A percentile compares a stretch with the other conserved stretches of the same genome.
phyloP scores from a whole-genome alignment of 2,329 filamentous ascomycete genomes.

The Penicillium sp. region DNA sequence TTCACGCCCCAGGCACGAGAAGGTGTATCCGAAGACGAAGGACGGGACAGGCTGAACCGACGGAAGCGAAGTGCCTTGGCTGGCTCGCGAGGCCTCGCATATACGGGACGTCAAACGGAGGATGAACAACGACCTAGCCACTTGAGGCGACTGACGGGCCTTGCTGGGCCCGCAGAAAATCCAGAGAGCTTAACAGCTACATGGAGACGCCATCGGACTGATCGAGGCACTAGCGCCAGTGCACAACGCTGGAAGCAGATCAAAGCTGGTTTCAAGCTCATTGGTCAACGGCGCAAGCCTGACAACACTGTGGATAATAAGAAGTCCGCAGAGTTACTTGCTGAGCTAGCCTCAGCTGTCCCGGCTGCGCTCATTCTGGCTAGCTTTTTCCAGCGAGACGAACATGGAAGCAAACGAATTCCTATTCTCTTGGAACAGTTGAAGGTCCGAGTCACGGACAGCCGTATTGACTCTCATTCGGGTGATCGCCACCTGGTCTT shows the following conservation, averaged over 20 bases:
- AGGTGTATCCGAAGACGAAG: slow-evolving; percentile 69
- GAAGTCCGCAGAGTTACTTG: slow-evolving; percentile 94
- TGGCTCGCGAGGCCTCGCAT: slow-evolving; percentile 43
- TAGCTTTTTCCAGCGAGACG: slow-evolving; percentile 96
- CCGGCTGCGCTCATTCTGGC: slow-evolving; percentile 91
- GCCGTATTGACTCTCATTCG: slow-evolving; percentile 55
- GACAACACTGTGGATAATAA: slow-evolving; percentile 82
- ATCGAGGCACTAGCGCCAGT: slow-evolving; percentile 63
- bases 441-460: slow-evolving; percentile 80
- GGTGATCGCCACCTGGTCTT: slow-evolving; percentile 74
- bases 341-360: slow-evolving; percentile 84
- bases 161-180: slow-evolving; percentile 58
- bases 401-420: slow-evolving; percentile 90
- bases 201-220: slow-evolving; percentile 46
- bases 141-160: slow-evolving; percentile 58
- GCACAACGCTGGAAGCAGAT: slow-evolving; percentile 88
- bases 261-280: slow-evolving; percentile 78
- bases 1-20: slow-evolving; percentile 51
- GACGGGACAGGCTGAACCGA: slow-evolving; percentile 58
- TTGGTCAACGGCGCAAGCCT: slow-evolving; percentile 70
- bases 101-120: slow-evolving; percentile 48
- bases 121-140: slow-evolving; percentile 56
- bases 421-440: slow-evolving; percentile 92
- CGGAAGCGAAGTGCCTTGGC: slow-evolving; percentile 57
- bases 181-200: slow-evolving; percentile 59